Conservation (phyloP, 176 grass and related monocot genomes). For the Avena insularis region DNA sequence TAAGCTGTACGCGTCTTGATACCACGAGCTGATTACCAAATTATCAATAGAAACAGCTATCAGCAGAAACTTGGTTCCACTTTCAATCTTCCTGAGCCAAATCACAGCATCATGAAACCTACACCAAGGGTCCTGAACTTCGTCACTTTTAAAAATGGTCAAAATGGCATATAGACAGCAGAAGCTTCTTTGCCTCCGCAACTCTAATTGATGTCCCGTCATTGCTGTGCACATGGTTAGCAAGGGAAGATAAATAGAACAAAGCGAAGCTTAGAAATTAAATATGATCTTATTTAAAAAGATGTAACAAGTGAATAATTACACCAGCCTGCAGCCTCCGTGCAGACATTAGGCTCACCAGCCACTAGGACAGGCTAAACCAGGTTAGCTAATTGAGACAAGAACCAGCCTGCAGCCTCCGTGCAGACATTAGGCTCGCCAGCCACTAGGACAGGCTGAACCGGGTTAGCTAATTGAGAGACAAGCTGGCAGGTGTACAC, state of each 20-base stretch:
- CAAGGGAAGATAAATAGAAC: slow-evolving; percentile 18
- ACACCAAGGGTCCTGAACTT: neutral
- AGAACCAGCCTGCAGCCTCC: neutral
- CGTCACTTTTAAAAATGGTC: neutral
- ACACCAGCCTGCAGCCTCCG: neutral
- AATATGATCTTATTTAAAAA: neutral
- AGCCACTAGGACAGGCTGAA: neutral
- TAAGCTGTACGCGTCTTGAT: neutral
- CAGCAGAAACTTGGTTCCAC: neutral
- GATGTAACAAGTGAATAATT: neutral
- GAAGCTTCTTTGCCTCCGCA: neutral
- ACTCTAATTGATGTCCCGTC: neutral
- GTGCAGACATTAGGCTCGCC: neutral
- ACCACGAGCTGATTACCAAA: neutral
- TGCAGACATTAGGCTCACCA: neutral
- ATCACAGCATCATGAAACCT: neutral
- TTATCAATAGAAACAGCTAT: neutral
- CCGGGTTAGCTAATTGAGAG: neutral
- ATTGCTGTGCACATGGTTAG: slow-evolving; percentile 4
- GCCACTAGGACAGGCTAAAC: neutral
- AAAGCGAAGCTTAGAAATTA: neutral
- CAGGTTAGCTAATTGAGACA: neutral
- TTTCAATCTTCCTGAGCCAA: neutral
- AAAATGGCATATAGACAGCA: neutral
- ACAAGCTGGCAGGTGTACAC: neutral